These are phyloP conservation scores for Eudorina sp. DNA, from an alignment of 139 green algal genomes.

Conservation along the genomic window DNA sequence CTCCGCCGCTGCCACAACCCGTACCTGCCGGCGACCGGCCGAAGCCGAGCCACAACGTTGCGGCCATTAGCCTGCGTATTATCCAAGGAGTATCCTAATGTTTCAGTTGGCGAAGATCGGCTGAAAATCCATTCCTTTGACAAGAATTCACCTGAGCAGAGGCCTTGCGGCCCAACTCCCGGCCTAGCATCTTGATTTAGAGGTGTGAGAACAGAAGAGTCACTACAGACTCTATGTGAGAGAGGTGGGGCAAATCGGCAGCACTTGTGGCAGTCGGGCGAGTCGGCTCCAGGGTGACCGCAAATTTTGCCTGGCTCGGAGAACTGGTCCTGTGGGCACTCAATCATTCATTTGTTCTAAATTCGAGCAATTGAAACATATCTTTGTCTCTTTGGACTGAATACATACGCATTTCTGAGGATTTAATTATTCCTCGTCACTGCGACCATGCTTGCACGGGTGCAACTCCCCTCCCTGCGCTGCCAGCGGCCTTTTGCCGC, in stretches of 20 bases:
- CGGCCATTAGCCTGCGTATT: slow-evolving; percentile 24
- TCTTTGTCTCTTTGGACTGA: too few relatives aligned
- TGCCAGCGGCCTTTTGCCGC: background rate
- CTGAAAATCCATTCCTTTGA: too few relatives aligned
- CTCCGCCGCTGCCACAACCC: slow-evolving; percentile 16
- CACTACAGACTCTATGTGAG: background rate
- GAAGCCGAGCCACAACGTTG: slow-evolving; percentile 23
- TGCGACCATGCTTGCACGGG: background rate
- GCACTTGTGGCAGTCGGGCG: too few relatives aligned
- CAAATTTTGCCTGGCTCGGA: background rate
- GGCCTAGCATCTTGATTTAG: slow-evolving; percentile 1
- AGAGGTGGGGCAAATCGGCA: too few relatives aligned
- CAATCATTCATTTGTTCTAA: too few relatives aligned
- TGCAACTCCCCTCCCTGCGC: background rate
- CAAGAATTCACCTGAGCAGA: slow-evolving; percentile 17
- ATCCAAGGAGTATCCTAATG: background rate
- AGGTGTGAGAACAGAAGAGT: background rate
- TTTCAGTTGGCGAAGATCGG: too few relatives aligned
- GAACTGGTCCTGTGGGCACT: background rate
- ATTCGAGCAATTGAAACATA: background rate
- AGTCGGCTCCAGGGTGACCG: background rate
- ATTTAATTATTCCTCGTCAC: too few relatives aligned
- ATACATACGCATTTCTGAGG: too few relatives aligned
- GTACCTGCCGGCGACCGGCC: slow-evolving; percentile 33
- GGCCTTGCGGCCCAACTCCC: slow-evolving; percentile 27